A percentile compares a stretch with the other conserved stretches of the same genome.
These are phyloP conservation scores for Sclerotinia spermophila DNA, from an alignment of 2,329 filamentous ascomycete genomes.

Conservation along the genomic window DNA sequence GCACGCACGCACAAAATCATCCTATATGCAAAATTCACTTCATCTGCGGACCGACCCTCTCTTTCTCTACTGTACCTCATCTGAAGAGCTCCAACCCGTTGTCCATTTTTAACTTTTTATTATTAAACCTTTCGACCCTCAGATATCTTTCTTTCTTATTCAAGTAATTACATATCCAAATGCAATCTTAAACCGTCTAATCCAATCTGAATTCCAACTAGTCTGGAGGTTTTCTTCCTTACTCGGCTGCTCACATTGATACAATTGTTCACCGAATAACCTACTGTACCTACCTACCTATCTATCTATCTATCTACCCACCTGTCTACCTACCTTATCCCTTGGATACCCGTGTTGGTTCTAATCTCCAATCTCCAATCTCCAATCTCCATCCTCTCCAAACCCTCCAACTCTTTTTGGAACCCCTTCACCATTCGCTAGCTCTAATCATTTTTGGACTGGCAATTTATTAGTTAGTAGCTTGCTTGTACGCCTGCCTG, in stretches of 20 bases:
- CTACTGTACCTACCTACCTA: too few species aligned
- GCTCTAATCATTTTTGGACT: not conserved
- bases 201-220: not conserved
- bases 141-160: not conserved
- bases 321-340: not conserved
- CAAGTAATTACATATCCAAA: not conserved
- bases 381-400: not conserved
- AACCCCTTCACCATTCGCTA: not conserved
- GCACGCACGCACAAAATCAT: not conserved
- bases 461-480: not conserved
- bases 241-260: not conserved
- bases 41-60: not conserved
- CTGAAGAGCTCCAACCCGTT: not conserved
- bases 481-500: not conserved
- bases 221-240: not conserved
- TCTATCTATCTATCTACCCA: too few species aligned
- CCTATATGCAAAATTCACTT: conserved; percentile 1
- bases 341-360: not conserved
- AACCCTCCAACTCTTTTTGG: not conserved
- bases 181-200: not conserved
- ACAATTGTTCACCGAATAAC: not conserved
- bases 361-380: not conserved
- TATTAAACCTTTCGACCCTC: not conserved
- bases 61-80: not conserved
- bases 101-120: not conserved